These are phyloP conservation scores for Gracilaria domingensis DNA, from an alignment of 23 red algal genomes.

Conservation along the genomic window DNA sequence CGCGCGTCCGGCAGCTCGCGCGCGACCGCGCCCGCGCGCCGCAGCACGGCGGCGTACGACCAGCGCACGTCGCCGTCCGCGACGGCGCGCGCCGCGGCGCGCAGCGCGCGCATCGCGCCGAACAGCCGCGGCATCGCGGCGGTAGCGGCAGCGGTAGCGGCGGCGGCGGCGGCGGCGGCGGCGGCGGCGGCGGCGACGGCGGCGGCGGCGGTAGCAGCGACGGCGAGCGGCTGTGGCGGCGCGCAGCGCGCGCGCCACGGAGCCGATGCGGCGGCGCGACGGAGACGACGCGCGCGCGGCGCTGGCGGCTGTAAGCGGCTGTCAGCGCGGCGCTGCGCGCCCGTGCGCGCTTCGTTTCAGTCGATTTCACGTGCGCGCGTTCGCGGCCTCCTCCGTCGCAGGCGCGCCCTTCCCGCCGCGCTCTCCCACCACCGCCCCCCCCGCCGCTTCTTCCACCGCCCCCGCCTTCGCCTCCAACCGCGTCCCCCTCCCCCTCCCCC, in stretches of 20 bases:
- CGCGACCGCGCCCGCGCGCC: not conserved
- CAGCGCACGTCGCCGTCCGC: not conserved
- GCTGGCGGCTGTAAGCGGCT: constrained; percentile 1
- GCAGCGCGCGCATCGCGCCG: constrained; percentile 15
- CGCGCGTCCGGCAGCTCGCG: not conserved
- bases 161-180: no score
- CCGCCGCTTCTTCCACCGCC: not conserved
- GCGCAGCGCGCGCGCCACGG: no score
- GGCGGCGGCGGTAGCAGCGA: no score
- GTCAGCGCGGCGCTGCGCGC: not conserved
- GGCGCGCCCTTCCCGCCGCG: not conserved
- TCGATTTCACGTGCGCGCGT: constrained; percentile 35
- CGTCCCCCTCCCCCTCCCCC: not conserved
- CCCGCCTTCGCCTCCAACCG: not conserved
- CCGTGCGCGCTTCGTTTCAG: not conserved
- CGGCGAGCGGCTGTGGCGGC: no score
- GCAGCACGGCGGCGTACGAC: not conserved
- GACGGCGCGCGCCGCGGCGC: not conserved
- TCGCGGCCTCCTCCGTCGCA: not conserved
- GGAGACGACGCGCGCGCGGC: no score
- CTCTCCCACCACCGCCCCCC: constrained; percentile 1
- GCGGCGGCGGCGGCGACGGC: no score
- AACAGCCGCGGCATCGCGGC: not conserved
- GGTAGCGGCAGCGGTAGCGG: no score
- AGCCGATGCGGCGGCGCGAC: no score